These are phyloP conservation scores for Flueggea neowawraea DNA, from an alignment of 441 rosid genomes.

Conservation along the genomic window DNA sequence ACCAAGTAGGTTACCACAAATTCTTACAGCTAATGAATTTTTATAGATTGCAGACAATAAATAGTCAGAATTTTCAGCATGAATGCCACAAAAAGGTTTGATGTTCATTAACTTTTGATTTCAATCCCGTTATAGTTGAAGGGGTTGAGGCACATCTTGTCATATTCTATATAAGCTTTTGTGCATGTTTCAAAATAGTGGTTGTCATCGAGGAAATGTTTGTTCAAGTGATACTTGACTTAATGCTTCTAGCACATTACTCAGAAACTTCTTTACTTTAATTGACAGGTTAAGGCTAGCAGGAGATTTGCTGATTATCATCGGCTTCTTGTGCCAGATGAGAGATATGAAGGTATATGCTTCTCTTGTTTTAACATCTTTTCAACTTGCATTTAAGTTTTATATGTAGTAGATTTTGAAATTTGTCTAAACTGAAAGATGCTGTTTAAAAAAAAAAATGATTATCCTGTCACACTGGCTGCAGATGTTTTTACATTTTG, in stretches of 20 bases:
- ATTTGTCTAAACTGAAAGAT: background rate
- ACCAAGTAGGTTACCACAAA: no score
- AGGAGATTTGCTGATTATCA: slow-evolving; percentile 68
- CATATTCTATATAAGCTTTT: no score
- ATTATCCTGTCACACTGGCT: no score
- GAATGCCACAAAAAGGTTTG: no score
- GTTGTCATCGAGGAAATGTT: background rate
- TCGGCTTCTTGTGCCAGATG: slow-evolving; percentile 68
- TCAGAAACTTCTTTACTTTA: slow-evolving; percentile 3
- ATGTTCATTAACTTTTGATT: no score
- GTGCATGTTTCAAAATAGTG: background rate
- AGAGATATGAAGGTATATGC: slow-evolving; percentile 72
- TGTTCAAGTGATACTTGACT: background rate
- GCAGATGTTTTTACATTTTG: background rate
- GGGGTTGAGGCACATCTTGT: no score
- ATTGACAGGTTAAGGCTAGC: slow-evolving; percentile 63
- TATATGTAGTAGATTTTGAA: background rate
- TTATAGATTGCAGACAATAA: no score
- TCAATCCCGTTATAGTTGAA: no score
- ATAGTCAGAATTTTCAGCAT: no score
- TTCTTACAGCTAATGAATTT: no score
- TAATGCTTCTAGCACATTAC: background rate
- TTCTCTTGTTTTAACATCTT: slow-evolving; percentile 3
- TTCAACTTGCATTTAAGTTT: slow-evolving; percentile 1
- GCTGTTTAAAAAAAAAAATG: no score